phyloP scores from a whole-genome alignment of 805 yeast genomes.

The Ogataea ganodermae region DNA sequence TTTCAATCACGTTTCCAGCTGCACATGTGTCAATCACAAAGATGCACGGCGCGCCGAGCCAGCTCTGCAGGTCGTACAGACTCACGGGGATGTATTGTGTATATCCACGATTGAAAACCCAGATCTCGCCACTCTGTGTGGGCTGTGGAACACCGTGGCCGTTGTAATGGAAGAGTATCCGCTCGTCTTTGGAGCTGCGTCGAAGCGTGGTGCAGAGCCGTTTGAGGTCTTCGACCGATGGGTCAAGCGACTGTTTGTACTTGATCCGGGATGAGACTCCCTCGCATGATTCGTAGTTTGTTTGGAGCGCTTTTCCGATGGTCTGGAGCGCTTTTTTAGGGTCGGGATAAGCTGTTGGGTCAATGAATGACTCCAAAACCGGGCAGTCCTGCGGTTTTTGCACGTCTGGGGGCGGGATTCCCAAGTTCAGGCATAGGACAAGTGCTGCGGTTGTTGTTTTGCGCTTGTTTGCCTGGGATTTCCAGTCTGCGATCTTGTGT shows the following conservation, averaged over 20 bases:
- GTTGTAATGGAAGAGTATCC: conserved; percentile 91
- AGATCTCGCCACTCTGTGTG: conserved; percentile 91
- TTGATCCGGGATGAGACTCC: conserved; percentile 76
- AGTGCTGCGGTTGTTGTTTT: conserved; percentile 93
- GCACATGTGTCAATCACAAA: conserved; percentile 93
- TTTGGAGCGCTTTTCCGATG: conserved; percentile 83
- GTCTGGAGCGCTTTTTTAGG: conserved; percentile 88
- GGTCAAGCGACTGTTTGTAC: conserved; percentile 89
- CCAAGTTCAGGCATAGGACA: conserved; percentile 85
- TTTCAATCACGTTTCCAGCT: conserved; percentile 90
- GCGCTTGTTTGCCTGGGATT: conserved; percentile 83
- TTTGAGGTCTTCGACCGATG: conserved; percentile 93
- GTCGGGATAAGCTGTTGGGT: conserved; percentile 79
- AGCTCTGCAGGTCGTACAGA: conserved; percentile 89
- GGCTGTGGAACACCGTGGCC: conserved; percentile 99
- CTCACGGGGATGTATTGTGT: conserved; percentile 98
- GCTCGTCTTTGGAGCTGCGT: conserved; percentile 88
- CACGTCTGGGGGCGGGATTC: conserved; percentile 97
- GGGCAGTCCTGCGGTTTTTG: conserved; percentile 94
- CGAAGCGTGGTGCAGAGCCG: conserved; percentile 86
- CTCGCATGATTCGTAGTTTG: conserved; percentile 74
- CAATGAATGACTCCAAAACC: conserved; percentile 88
- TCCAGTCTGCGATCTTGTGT: conserved; percentile 87
- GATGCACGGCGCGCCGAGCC: conserved; percentile 98
- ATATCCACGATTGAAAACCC: conserved; percentile 97